Conservation (phyloP, 768 basidiomycete species). For the Hydnomerulius pinastri region DNA sequence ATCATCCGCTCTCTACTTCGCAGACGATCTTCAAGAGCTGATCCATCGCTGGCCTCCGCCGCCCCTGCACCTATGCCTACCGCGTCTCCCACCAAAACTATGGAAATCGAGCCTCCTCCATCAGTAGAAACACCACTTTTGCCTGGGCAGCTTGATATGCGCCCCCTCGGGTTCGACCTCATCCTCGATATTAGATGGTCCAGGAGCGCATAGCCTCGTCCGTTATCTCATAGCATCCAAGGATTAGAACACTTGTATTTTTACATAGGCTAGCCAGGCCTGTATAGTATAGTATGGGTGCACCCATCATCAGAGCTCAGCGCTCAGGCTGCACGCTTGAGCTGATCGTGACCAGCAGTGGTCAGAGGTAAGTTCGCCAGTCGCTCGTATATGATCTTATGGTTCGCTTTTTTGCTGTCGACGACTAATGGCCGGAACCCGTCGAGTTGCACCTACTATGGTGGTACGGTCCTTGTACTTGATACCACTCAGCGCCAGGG, state of each 20-base stretch:
- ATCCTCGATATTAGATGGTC: conserved; percentile 78
- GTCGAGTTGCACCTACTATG: too few relatives aligned
- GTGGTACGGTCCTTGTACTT: too few relatives aligned
- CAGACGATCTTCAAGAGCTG: conserved; percentile 8
- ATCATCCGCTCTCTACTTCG: conserved; percentile 28
- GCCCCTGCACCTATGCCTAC: conserved; percentile 1
- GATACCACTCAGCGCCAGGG: too few relatives aligned
- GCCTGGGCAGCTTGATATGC: conserved; percentile 67
- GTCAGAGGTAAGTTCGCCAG: too few relatives aligned
- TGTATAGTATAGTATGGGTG: conserved; percentile 14
- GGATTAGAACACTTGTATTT: conserved; percentile 22
- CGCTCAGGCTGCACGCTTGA: too few relatives aligned
- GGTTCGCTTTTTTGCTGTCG: too few relatives aligned
- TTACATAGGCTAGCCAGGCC: conserved; percentile 10
- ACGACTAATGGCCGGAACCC: too few relatives aligned
- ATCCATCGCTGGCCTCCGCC: background rate
- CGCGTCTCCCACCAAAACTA: conserved; percentile 6
- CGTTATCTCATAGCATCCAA: conserved; percentile 1
- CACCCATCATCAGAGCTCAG: too few relatives aligned
- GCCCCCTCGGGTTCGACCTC: conserved; percentile 69
- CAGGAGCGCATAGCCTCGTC: conserved; percentile 14
- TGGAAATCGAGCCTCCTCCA: conserved; percentile 11
- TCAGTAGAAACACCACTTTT: conserved; percentile 23
- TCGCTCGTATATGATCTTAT: too few relatives aligned
- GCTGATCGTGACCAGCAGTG: too few relatives aligned